Conservation (phyloP, 129 eudicot species). For the Erigeron canadensis region DNA sequence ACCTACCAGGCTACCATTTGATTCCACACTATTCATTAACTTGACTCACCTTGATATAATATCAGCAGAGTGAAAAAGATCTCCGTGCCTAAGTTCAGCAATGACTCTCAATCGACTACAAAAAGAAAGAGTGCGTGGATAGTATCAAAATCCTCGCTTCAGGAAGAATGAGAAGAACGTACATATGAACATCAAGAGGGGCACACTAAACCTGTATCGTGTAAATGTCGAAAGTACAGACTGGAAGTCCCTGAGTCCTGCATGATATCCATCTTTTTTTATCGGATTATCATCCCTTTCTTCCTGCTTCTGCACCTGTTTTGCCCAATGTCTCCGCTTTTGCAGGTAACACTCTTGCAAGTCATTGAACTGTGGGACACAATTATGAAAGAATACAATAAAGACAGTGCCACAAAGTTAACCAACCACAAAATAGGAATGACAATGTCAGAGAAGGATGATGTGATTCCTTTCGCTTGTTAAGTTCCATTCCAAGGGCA, state of each 20-base stretch:
- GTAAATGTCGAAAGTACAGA: slow-evolving; percentile 79
- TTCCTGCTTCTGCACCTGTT: slow-evolving; percentile 42
- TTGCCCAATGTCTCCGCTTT: slow-evolving; percentile 72
- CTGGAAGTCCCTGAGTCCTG: slow-evolving; percentile 81
- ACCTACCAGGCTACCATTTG: neutral
- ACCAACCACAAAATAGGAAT: neutral
- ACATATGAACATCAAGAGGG: neutral
- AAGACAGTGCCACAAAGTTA: neutral
- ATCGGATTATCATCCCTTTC: slow-evolving; percentile 35
- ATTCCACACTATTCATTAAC: slow-evolving; percentile 2
- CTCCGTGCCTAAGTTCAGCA: slow-evolving; percentile 87
- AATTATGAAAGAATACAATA: neutral
- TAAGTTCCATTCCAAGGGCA: neutral
- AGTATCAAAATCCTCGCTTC: neutral
- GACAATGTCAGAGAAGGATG: neutral
- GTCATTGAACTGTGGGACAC: slow-evolving; percentile 58
- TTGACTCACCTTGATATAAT: slow-evolving; percentile 82
- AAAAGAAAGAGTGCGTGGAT: slow-evolving; percentile 23
- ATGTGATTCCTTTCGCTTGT: neutral
- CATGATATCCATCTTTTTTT: slow-evolving; percentile 54
- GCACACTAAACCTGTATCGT: slow-evolving; percentile 68
- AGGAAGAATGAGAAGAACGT: neutral
- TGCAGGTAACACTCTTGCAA: slow-evolving; percentile 95
- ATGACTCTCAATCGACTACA: slow-evolving; percentile 75
- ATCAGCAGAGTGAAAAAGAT: slow-evolving; percentile 87